Base-by-base conservation (phyloP, 1,284 basidiomycete species). In the Pascua guehoae region DNA sequence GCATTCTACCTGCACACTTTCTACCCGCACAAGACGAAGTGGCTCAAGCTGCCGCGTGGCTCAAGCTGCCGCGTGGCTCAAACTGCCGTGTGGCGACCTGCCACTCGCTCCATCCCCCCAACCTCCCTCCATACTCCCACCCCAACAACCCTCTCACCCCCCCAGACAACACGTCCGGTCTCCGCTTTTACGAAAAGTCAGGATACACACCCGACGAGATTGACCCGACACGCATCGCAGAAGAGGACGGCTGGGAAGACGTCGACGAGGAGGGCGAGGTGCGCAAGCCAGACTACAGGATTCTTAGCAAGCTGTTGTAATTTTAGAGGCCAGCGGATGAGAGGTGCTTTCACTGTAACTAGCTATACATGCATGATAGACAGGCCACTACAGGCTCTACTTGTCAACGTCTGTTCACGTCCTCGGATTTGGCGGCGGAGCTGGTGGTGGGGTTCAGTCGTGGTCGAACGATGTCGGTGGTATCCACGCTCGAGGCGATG, bases 191-290 rank as follows among this genome's bases (percentile, higher is more conserved):
- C 61, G 43, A 53, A 10, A 65, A 63, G 37, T 61, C 65, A 17
- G 71, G 73, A 51, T 71, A 69, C 58, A 54, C 52, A 12, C 65
- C 70, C 0, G 75, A 76, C 57, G 73, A 76, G 59, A 75, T 75
- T 43, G 74, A 77, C 54, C 73, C 73, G 9, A 72, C 72, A 5
- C 52, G 63, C 41, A 64, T 72, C 60, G 61, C 56, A 5, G 63
- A 66, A n/a, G 65, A 70, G 37, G 60, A 65, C 43, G 56, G 51
- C 48, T 56, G 57, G 49, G 64, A 61, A 48, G 60, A 63, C 15
- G 57, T 59, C 32, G 56, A 54, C 18, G 56, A 51, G 17, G 58
- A 61, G 38, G 61, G 57, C 44, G 58, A 55, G 15, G 49, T 41
- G 39, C 18, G 41, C 12, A 41, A 36, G 37, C 51, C 45, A 8